A percentile compares a stretch with the other conserved stretches of the same genome.
These are phyloP conservation scores for Pyrenula massariospora DNA, from an alignment of 495 filamentous ascomycete species.

Conservation along the genomic window DNA sequence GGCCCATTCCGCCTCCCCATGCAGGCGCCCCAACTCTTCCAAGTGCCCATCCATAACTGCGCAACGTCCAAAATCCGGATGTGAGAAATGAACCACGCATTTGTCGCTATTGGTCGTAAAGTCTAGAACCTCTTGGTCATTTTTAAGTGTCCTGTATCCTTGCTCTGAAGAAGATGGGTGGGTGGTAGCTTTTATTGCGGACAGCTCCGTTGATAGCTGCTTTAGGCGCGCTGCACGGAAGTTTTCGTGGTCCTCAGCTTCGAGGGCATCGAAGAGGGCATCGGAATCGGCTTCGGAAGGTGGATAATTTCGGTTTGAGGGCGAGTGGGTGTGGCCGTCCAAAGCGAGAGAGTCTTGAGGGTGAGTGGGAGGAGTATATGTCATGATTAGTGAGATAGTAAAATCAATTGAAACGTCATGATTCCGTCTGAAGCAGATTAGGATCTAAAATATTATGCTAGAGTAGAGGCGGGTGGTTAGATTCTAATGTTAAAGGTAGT, in stretches of 20 bases:
- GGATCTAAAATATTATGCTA: no score
- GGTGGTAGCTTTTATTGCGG: slow-evolving; percentile 6
- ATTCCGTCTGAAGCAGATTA: no score
- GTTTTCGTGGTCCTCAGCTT: slow-evolving; percentile 47
- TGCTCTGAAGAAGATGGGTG: neutral
- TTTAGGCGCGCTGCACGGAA: slow-evolving; percentile 62
- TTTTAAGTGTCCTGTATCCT: slow-evolving; percentile 44
- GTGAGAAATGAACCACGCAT: slow-evolving; percentile 65
- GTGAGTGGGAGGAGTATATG: no score
- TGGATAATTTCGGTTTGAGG: no score
- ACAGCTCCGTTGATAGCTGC: slow-evolving; percentile 55
- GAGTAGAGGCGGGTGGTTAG: no score
- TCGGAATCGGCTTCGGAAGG: slow-evolving; percentile 42
- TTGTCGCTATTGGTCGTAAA: slow-evolving; percentile 53
- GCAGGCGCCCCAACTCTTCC: slow-evolving; percentile 44
- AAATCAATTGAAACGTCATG: no score
- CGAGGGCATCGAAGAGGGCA: slow-evolving; percentile 58
- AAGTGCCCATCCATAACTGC: slow-evolving; percentile 56
- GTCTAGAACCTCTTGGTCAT: slow-evolving; percentile 57
- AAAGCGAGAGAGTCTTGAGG: no score
- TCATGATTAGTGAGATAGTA: no score
- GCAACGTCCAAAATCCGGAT: slow-evolving; percentile 64
- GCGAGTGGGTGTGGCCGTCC: no score
- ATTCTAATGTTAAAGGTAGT: no score
- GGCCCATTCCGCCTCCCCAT: slow-evolving; percentile 61